Percentiles rank a stretch among this genome's conserved stretches.
Conservation (phyloP, 169 alveolate species). For the Plasmodium gonderi region DNA sequence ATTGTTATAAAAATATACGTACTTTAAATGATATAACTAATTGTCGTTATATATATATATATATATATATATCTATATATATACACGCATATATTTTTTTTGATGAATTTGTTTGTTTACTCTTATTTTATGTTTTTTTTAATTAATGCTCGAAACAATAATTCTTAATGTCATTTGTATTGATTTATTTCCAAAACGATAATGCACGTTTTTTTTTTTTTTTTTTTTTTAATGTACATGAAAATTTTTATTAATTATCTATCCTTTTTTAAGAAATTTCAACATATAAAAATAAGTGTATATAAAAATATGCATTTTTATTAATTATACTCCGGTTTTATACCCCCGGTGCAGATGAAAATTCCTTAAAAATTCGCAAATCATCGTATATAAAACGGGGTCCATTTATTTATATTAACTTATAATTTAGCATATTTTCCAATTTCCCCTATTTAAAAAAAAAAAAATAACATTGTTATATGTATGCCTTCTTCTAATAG, state of each 20-base stretch:
- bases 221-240: neutral
- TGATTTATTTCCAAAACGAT: neutral
- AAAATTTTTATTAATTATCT: neutral
- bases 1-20: neutral
- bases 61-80: neutral
- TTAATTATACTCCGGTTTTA: neutral
- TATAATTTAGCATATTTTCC: neutral
- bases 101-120: neutral
- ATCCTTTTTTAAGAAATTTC: neutral
- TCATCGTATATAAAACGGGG: neutral
- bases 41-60: neutral
- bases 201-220: neutral
- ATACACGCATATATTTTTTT: neutral
- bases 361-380: neutral
- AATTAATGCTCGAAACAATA: neutral
- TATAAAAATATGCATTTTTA: too few species aligned
- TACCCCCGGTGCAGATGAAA: neutral
- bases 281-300: neutral
- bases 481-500: too few species aligned
- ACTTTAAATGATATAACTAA: neutral
- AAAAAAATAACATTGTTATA: neutral
- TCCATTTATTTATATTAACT: too few species aligned
- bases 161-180: neutral
- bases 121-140: neutral
- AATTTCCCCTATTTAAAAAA: neutral